A percentile compares a stretch with the other conserved stretches of the same genome.
phyloP scores from a whole-genome alignment of 1,284 basidiomycete species.

The Rugosomyces carneus region DNA sequence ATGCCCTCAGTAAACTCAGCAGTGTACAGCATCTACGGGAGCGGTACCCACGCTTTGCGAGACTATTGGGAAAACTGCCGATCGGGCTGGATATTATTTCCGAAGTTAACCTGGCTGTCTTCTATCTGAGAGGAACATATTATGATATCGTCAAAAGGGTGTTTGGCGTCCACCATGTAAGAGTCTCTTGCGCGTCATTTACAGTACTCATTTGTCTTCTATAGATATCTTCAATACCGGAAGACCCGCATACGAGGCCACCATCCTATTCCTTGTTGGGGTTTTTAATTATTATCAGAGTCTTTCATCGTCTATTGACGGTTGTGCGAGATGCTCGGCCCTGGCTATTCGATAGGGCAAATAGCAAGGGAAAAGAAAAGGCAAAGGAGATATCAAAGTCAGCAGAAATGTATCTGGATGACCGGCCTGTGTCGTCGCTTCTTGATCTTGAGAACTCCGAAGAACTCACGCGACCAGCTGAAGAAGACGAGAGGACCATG shows the following conservation, averaged over 20 bases:
- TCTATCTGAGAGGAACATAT: constrained; percentile 78
- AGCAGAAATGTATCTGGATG: constrained; percentile 58
- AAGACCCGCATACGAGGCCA: constrained; percentile 63
- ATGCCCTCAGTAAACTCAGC: constrained; percentile 51
- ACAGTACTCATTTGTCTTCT: constrained; percentile 2
- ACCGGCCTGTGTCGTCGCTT: constrained; percentile 53
- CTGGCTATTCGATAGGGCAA: constrained; percentile 10
- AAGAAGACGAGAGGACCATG: constrained; percentile 63
- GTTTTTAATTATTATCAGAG: constrained; percentile 64
- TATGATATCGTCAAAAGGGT: constrained; percentile 72
- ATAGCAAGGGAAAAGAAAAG: constrained; percentile 25
- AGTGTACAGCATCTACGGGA: constrained; percentile 27
- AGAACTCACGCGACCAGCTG: constrained; percentile 48
- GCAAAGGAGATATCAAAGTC: constrained; percentile 23
- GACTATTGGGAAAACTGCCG: constrained; percentile 40
- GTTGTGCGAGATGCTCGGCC: constrained; percentile 30
- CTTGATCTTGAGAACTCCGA: constrained; percentile 50
- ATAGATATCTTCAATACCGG: constrained; percentile 69
- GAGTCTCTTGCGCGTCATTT: constrained; percentile 22
- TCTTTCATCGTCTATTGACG: constrained; percentile 56
- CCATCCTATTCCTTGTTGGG: constrained; percentile 86
- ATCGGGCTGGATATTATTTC: constrained; percentile 44
- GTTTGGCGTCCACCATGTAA: constrained; percentile 68
- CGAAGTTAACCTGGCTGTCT: constrained; percentile 77
- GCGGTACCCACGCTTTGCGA: constrained; percentile 32